Evolutionary conservation across 1,284 basidiomycete genomes (phyloP).

Genomic region (Fomitopsis pinicola): DNA sequence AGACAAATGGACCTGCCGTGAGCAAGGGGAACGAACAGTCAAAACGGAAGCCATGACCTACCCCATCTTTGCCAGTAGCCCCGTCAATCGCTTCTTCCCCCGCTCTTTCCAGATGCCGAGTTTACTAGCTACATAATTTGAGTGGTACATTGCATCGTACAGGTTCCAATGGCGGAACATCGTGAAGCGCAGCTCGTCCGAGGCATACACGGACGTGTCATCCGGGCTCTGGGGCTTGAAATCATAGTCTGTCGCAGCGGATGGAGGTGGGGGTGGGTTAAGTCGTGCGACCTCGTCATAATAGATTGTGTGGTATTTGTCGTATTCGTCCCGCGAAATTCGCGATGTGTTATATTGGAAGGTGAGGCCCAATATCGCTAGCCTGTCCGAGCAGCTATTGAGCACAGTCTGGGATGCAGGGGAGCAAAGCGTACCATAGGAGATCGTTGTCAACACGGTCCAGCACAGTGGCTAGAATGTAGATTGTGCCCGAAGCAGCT

Average conservation of each 20-base stretch:
- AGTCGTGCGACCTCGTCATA: slow-evolving; percentile 88
- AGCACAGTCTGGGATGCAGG: background rate
- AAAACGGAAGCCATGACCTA: slow-evolving; percentile 32
- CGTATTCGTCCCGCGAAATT: slow-evolving; percentile 87
- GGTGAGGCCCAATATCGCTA: slow-evolving; percentile 92
- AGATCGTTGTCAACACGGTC: slow-evolving; percentile 92
- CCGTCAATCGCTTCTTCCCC: slow-evolving; percentile 85
- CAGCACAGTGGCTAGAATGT: slow-evolving; percentile 84
- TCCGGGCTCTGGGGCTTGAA: slow-evolving; percentile 64
- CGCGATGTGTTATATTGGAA: slow-evolving; percentile 87
- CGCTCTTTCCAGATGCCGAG: slow-evolving; percentile 96
- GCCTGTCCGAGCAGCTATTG: slow-evolving; percentile 43
- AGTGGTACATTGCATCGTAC: slow-evolving; percentile 98
- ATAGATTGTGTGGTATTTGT: slow-evolving; percentile 74
- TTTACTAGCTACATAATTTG: slow-evolving; percentile 92
- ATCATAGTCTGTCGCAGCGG: slow-evolving; percentile 34
- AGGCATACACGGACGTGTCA: slow-evolving; percentile 74
- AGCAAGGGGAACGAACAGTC: background rate
- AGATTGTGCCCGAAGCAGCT: slow-evolving; percentile 86
- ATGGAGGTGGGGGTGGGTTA: slow-evolving; percentile 55
- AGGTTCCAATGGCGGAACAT: slow-evolving; percentile 97
- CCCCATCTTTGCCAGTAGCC: slow-evolving; percentile 99
- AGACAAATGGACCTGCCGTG: background rate
- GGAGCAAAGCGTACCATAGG: slow-evolving; percentile 62
- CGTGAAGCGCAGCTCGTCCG: slow-evolving; percentile 90